Percentiles rank a stretch among this genome's conserved stretches.
These are phyloP conservation scores for Thuidium tamariscinum DNA, from an alignment of 225 moss, liverwort and hornwort genomes.

Conservation along the genomic window DNA sequence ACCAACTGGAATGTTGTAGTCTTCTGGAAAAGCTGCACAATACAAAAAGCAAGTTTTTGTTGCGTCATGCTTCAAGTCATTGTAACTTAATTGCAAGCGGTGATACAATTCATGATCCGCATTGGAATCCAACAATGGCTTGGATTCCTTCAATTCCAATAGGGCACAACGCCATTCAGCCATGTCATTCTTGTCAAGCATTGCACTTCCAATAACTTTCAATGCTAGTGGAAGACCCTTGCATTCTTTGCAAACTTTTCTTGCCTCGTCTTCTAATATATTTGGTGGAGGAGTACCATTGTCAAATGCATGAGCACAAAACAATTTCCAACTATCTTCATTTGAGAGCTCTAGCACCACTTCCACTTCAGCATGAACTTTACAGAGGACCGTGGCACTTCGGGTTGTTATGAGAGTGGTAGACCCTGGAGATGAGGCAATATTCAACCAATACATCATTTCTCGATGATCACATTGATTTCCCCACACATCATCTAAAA, in stretches of 20 bases:
- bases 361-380: neutral
- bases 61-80: neutral
- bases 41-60: neutral
- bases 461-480: neutral
- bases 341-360: neutral
- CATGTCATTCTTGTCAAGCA: neutral
- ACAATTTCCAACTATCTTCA: neutral
- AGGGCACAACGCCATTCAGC: neutral
- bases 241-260: neutral
- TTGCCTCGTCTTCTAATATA: neutral
- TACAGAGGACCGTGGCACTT: neutral
- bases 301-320: neutral
- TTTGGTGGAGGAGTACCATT: neutral
- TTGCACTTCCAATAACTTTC: neutral
- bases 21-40: neutral
- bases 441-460: slow-evolving; percentile 1
- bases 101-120: neutral
- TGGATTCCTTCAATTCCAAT: neutral
- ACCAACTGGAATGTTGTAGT: neutral
- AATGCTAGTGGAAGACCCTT: neutral
- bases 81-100: neutral
- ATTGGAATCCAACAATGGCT: neutral
- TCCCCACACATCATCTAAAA: slow-evolving; percentile 8
- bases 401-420: neutral
- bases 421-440: neutral